Conservation (phyloP, 768 basidiomycete species). For the Cubamyces lactineus region DNA sequence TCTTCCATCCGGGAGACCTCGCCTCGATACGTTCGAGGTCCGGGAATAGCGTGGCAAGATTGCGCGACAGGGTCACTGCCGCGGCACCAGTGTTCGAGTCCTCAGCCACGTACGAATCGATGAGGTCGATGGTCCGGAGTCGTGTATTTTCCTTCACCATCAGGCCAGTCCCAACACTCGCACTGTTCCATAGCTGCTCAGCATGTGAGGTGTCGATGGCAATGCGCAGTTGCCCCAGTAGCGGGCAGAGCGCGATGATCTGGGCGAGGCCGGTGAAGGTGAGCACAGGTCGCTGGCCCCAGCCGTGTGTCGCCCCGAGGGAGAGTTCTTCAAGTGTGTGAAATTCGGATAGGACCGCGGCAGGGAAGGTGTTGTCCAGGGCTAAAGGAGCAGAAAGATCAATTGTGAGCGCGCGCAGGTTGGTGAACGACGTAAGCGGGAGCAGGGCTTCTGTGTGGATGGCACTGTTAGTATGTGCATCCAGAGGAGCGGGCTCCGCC, state of each 20-base stretch:
- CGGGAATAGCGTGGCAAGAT: constrained; percentile 12
- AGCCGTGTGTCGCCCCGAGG: constrained; percentile 3
- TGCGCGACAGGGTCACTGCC: neutral
- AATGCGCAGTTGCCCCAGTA: constrained; percentile 2
- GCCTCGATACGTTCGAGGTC: neutral
- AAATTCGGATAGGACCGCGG: neutral
- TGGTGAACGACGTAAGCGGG: neutral
- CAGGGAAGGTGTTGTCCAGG: neutral
- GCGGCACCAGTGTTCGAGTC: neutral
- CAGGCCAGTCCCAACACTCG: too few relatives aligned
- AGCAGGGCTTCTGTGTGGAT: neutral
- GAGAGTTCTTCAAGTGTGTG: constrained; percentile 9
- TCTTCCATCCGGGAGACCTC: neutral
- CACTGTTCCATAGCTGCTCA: neutral
- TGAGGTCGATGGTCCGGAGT: neutral
- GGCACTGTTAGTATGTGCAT: neutral
- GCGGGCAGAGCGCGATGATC: neutral
- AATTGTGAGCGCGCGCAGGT: constrained; percentile 2
- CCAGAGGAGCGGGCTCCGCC: neutral
- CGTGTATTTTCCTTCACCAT: neutral
- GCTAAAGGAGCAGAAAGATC: constrained; percentile 1
- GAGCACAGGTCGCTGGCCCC: constrained; percentile 4
- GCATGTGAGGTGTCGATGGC: constrained; percentile 3
- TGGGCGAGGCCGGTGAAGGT: constrained; percentile 10
- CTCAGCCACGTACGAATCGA: constrained; percentile 5